A percentile compares a stretch with the other conserved stretches of the same genome.
phyloP scores from a whole-genome alignment of 345 rosid species.

The Diplotaxis tenuifolia region DNA sequence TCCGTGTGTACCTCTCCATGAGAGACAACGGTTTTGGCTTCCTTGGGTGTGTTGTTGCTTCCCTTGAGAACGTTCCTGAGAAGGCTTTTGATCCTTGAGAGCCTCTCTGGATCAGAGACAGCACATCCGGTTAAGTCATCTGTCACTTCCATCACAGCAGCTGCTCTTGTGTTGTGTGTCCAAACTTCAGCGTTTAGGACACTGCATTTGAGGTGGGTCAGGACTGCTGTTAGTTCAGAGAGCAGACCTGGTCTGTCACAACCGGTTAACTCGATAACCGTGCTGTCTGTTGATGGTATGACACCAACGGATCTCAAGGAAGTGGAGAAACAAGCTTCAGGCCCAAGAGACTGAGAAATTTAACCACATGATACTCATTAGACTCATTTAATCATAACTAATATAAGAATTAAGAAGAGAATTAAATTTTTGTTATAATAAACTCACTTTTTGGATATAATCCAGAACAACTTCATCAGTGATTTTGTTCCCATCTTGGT shows the following conservation, averaged over 20 bases:
- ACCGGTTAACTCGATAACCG: constrained; percentile 80
- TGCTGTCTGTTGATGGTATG: constrained; percentile 64
- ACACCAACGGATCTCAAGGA: constrained; percentile 72
- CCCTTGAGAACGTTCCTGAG: constrained; percentile 78
- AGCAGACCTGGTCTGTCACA: constrained; percentile 88
- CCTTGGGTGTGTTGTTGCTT: constrained; percentile 60
- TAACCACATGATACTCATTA: constrained; percentile 18
- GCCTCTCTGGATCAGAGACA: constrained; percentile 59
- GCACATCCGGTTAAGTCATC: constrained; percentile 69
- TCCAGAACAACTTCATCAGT: constrained; percentile 69
- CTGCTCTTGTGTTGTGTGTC: constrained; percentile 92
- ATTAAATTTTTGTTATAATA: background rate
- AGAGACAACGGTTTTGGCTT: constrained; percentile 71
- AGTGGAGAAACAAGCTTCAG: constrained; percentile 70
- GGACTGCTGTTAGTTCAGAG: constrained; percentile 86
- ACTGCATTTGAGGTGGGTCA: constrained; percentile 76
- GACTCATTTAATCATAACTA: background rate
- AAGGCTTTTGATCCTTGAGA: constrained; percentile 62
- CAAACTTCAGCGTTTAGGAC: constrained; percentile 84
- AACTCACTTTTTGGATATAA: constrained; percentile 69
- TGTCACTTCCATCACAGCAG: constrained; percentile 86
- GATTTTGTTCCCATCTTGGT: constrained; percentile 85
- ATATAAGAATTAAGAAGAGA: background rate
- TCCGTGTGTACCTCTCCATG: constrained; percentile 65
- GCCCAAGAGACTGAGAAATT: constrained; percentile 65